Percentiles rank a stretch among this genome's conserved stretches.
phyloP scores from a whole-genome alignment of 345 rosid genomes.

The Lumnitzera littorea region DNA sequence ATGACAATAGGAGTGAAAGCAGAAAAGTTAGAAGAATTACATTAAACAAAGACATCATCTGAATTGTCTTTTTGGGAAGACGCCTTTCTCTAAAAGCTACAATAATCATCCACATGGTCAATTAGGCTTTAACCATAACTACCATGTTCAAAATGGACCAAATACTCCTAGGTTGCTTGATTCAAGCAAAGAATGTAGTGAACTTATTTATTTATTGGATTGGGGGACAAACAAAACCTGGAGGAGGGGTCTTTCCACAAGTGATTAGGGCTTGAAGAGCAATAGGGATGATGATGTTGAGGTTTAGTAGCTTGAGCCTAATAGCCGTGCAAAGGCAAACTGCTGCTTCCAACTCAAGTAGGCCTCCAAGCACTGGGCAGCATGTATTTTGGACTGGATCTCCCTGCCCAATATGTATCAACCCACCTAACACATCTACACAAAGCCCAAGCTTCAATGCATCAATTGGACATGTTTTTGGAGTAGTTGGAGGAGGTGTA shows the following conservation, averaged over 20 bases:
- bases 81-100: too few species aligned
- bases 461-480: conserved; percentile 32
- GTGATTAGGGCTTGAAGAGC: conserved; percentile 33
- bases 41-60: too few species aligned
- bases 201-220: too few species aligned
- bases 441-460: conserved; percentile 42
- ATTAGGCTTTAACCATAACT: too few species aligned
- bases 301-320: conserved; percentile 36
- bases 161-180: too few species aligned
- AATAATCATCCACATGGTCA: too few species aligned
- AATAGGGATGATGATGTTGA: conserved; percentile 36
- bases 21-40: too few species aligned
- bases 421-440: conserved; percentile 31
- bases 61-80: too few species aligned
- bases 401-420: conserved; percentile 32
- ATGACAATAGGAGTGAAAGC: too few species aligned
- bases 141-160: too few species aligned
- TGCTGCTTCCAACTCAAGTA: conserved; percentile 44
- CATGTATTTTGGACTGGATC: conserved; percentile 33
- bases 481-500: conserved; percentile 8
- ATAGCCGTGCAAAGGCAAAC: conserved; percentile 33
- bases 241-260: conserved; percentile 38
- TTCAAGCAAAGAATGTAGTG: too few species aligned
- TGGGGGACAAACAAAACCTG: conserved; percentile 35
- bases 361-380: conserved; percentile 32